Evolutionary conservation across 192 early-diverging fungal genomes (phyloP), one percentile per base, ranked within the genome.

Genomic region (Podila horticola): DNA sequence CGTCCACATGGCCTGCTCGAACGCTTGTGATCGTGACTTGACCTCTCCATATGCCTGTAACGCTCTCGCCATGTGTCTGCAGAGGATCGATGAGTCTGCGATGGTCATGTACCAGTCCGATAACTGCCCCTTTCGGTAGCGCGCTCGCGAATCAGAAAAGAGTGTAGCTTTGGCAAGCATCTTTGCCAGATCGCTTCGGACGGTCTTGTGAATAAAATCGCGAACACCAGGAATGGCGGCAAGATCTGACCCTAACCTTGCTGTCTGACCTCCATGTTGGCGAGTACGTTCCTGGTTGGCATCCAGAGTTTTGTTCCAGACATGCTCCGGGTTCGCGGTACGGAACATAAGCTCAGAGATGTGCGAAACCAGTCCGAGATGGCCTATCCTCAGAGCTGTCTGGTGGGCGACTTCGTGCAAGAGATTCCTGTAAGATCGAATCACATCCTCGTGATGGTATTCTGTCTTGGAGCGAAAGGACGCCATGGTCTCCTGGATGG

Each of bases 31-130:
- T 8, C 62, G 34, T 26, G 77, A 57, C 28, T 28, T 17, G 0
- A 68, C 59, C n/a, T 24, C 31, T 13, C 51, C 36, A 3, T 49
- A 22, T 8, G 20, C 52, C 20, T 72, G 64, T 5, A 81, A 15
- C n/a, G 15, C 64, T 62, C 62, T 79, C 10, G 67, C 71, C 55
- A 81, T 72, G 17, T 38, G 31, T 64, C 67, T 31, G 15, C 70
- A 62, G 0, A 28, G 28, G n/a, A 13, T 24, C 13, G 66, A 69
- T 4, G 71, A 68, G 7, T 55, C 62, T 0, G 77, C 57, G 4
- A 73, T 34, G 2, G 62, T 52, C 55, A 73, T 64, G 45, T 69
- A 68, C 77, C 77, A 81, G 13, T 69, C 49, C 6, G 77, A 81
- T n/a, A 81, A 57, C 33, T 45, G 66, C 3, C 77, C 77, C 5